Evolutionary conservation across 2,329 filamentous ascomycete species (phyloP), one percentile per base, ranked within the genome.

Genomic region (Aspergillus proliferans): DNA sequence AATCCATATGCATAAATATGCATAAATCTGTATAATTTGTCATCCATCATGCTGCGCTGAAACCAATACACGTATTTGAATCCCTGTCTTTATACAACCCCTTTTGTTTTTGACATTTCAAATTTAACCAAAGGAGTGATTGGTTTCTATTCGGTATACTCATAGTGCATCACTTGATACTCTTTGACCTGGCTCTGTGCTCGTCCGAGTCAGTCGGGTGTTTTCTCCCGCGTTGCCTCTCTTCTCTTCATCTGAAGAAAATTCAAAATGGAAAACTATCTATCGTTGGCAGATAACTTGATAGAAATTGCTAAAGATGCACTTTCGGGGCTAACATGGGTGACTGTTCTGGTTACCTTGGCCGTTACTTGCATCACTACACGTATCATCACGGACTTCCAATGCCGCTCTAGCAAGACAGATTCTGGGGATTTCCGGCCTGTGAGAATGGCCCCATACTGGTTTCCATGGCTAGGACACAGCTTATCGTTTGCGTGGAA

Each of bases 381-480:
- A 8, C 69, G 73, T 41, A 56, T 71, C 39, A 55, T 66, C 44
- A 70, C 64, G 4, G 71, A 66, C 9, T 30, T 73, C 12, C 63
- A 60, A 39, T 67, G 64, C 46, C 53, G 54, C n/a, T 58, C 58
- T 24, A 56, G 52, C 45, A 50, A 45, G 18, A 48, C 47, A 30
- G 52, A 55, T 42, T 43, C 57, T n/a, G 57, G 58, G n/a, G 53
- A 59, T 33, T 47, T 62, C 38, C 61, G 61, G 54, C 66, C 65
- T 47, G 71, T 79, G 51, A 76, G 75, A 61, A 63, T 72, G 48
- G 55, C 77, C 19, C 79, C 80, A 24, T 84, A 84, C 63, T 85
- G 79, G 77, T 62, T 84, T 6, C 81, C 82, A 1, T 70, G 77
- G 46, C 33, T 84, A 7, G 78, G 80, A 36, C 79, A 85, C 67